These are phyloP conservation scores for Podila epigama DNA, from an alignment of 192 early-diverging fungal species.

Conservation along the genomic window DNA sequence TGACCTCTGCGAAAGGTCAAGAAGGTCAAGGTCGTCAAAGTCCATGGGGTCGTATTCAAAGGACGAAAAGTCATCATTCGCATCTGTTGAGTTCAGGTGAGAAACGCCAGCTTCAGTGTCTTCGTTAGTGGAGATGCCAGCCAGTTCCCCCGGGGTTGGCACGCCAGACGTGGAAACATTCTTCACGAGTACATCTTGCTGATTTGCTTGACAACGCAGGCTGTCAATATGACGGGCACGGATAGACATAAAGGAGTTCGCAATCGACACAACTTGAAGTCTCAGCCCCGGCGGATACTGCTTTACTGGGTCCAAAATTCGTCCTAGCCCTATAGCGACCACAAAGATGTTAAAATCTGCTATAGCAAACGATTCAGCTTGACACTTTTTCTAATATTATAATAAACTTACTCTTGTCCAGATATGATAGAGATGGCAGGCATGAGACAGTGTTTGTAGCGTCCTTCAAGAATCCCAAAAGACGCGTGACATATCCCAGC, in stretches of 20 bases:
- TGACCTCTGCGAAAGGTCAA: neutral
- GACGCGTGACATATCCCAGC: constrained; percentile 8
- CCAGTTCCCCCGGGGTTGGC: too few species aligned
- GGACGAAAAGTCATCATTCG: constrained; percentile 21
- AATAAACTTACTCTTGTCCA: constrained; percentile 25
- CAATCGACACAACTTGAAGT: constrained; percentile 5
- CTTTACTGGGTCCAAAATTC: constrained; percentile 1
- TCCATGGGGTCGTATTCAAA: constrained; percentile 17
- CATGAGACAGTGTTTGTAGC: too few species aligned
- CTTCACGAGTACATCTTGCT: too few species aligned
- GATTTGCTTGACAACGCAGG: too few species aligned
- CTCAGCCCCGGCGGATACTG: constrained; percentile 8
- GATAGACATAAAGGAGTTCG: constrained; percentile 15
- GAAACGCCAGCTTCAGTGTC: too few species aligned
- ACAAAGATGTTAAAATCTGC: too few species aligned
- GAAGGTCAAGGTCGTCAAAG: constrained; percentile 12
- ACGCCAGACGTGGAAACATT: too few species aligned
- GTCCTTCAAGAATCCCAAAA: constrained; percentile 4
- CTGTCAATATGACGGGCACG: too few species aligned
- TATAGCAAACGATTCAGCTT: too few species aligned
- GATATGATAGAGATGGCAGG: constrained; percentile 6
- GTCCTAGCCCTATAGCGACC: constrained; percentile 26
- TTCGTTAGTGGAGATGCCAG: too few species aligned
- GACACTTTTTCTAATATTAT: too few species aligned
- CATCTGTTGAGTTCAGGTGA: too few species aligned